Base-by-base conservation (phyloP, 108 stramenopile species). In the Aurantiochytrium sp. region DNA sequence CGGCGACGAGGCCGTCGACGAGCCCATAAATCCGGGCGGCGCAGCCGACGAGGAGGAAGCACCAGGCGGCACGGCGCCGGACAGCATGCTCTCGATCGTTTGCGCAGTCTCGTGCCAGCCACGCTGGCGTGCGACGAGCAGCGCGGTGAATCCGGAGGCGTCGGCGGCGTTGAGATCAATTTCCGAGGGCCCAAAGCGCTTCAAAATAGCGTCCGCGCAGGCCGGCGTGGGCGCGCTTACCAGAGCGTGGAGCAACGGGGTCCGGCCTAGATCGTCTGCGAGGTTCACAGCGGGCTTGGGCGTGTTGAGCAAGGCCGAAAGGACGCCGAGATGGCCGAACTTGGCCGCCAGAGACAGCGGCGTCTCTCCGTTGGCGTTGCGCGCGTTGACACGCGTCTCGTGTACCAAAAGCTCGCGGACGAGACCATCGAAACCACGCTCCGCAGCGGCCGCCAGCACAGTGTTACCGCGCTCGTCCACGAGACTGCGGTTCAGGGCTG, bases 401-500 rank as follows among this genome's bases (percentile, higher is more conserved):
- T 81, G 39, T 15, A 30, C 73, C 2, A 41, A n/a, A 48, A 81
- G 39, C 59, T 65, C 32, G 39, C 39, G 39, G 39, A 41, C 39
- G 24, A 81, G 73, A 6, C 45, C 19, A n/a, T 81, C 73, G 32
- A 81, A 81, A 6, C 73, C 73, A 81, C 73, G 73, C 73, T 81
- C 73, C n/a, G 73, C 73, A 12, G 73, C 39, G 21, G 45, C 42
- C 6, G 73, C 45, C 39, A 81, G 2, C 6, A 30, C 73, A 12
- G 73, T 48, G 24, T 81, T 81, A 10, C 73, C 73, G 15, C 39
- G 15, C 45, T 81, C 45, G 45, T 81, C 73, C 12, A 81, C 42
- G 12, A 81, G 42, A n/a, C 27, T 81, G 45, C n/a, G 45, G 24
- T 81, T 81, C n/a, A 81, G 21, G 10, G 2, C n/a, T 12, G 39